Conservation (phyloP, 2,329 filamentous ascomycete genomes). For the Pseudogymnoascus sp. region DNA sequence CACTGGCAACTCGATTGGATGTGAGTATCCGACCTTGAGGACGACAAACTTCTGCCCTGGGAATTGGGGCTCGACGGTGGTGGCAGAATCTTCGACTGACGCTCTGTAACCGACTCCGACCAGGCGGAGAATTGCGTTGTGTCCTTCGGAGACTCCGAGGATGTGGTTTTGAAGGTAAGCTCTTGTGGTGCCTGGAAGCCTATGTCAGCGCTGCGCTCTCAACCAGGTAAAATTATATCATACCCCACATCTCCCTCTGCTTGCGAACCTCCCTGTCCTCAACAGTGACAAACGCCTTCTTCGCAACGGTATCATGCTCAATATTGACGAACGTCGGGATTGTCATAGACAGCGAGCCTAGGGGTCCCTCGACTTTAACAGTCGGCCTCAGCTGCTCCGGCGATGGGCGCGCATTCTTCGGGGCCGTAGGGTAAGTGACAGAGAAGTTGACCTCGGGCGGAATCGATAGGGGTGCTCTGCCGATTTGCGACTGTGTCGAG, state of each 20-base stretch:
- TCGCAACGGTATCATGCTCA: constrained; percentile 54
- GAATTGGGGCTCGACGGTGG: constrained; percentile 58
- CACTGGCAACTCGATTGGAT: constrained; percentile 84
- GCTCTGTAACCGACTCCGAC: constrained; percentile 96
- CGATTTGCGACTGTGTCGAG: constrained; percentile 70
- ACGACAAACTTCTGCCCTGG: constrained; percentile 82
- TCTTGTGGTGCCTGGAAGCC: constrained; percentile 67
- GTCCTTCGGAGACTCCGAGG: constrained; percentile 89
- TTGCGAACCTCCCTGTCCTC: constrained; percentile 59
- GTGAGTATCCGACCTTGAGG: constrained; percentile 92
- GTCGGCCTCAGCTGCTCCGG: constrained; percentile 54
- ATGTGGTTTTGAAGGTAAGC: constrained; percentile 87
- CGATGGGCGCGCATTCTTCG: constrained; percentile 16
- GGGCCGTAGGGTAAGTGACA: constrained; percentile 49
- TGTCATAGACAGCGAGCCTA: constrained; percentile 69
- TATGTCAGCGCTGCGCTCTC: constrained; percentile 20
- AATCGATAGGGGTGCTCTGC: constrained; percentile 69
- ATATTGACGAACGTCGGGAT: constrained; percentile 75
- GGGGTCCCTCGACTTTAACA: constrained; percentile 71
- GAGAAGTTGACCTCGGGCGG: constrained; percentile 76
- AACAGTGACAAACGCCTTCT: constrained; percentile 62
- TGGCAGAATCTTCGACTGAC: constrained; percentile 68
- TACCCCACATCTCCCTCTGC: constrained; percentile 96
- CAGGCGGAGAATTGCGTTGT: constrained; percentile 84
- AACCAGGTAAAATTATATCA: constrained; percentile 25